Conservation (phyloP, 495 filamentous ascomycete species). For the Cudoniella acicularis region DNA sequence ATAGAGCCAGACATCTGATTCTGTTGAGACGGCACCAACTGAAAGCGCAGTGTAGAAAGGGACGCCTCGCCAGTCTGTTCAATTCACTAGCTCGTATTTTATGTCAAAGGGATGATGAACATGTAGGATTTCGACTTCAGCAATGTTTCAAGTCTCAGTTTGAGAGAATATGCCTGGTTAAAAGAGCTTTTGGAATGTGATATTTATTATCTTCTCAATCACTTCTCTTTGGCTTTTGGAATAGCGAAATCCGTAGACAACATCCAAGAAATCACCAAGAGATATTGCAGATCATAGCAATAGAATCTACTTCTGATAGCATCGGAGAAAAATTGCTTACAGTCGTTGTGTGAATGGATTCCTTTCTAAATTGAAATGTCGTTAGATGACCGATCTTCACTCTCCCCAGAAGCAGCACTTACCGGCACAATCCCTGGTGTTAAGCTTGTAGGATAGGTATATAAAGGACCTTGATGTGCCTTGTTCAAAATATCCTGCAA, state of each 20-base stretch:
- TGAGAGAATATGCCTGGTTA: too few relatives aligned
- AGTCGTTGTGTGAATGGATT: conserved; percentile 81
- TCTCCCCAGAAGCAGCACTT: neutral
- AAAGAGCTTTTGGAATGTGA: too few relatives aligned
- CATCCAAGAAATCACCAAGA: neutral
- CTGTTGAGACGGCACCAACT: conserved; percentile 65
- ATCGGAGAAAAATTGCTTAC: too few relatives aligned
- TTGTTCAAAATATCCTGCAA: conserved; percentile 23
- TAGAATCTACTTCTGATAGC: too few relatives aligned
- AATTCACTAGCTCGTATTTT: neutral
- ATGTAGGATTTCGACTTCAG: too few relatives aligned
- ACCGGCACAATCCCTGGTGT: conserved; percentile 26
- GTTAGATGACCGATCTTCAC: neutral
- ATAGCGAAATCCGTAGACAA: too few relatives aligned
- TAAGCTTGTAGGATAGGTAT: conserved; percentile 25
- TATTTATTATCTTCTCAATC: too few relatives aligned
- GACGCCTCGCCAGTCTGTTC: conserved; percentile 58
- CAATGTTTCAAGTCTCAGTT: too few relatives aligned
- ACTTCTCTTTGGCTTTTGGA: too few relatives aligned
- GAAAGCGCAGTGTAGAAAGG: conserved; percentile 62
- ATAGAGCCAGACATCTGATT: conserved; percentile 84
- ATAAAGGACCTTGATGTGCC: conserved; percentile 17
- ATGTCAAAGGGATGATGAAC: too few relatives aligned
- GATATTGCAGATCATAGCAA: too few relatives aligned
- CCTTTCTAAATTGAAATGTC: conserved; percentile 14